Base-by-base conservation (phyloP, 2,329 filamentous ascomycete genomes). In the Chrysoporthe deuterocubensis region DNA sequence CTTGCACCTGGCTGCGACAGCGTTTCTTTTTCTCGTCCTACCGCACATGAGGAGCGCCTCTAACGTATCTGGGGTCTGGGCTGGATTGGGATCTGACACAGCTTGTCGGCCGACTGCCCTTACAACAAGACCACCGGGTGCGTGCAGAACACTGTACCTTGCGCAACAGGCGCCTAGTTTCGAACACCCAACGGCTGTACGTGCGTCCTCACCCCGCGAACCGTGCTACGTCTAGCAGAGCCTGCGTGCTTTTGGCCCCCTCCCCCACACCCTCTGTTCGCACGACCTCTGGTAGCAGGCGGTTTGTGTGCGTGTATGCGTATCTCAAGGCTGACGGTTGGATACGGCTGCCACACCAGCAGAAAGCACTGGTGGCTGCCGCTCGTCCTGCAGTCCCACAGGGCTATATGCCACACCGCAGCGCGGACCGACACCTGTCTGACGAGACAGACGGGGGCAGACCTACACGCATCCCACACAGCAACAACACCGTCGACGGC, bases 21-120 rank as follows among this genome's bases (percentile, higher is more conserved):
- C 18, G 44, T 44, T 48, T 40, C 37, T 9, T 40, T 40, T 7
- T 13, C 43, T 57, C 21, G 65, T 69, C 52, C 67, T 63, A 69
- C 67, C 67, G 67, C 40, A 69, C 43, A 58, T 62, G 64, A 59
- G 43, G 57, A 9, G n/a, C 42, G 42, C 46, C 57, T 54, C 58
- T 40, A 18, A 54, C 62, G 32, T 14, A 50, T 48, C 42, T 52
- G 64, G 62, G 40, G 32, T 37, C 21, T 44, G 40, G 43, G n/a
- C 44, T 48, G 40, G 46, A 46, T 42, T 18, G 46, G 42, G 48
- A 52, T 52, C 52, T 65, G n/a, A 43, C 34, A 32, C 34, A 44
- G 26, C 18, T 7, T 34, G 18, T 26, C 34, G 40, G 18, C 40
- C 13, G 26, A 26, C 48, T 8, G 8, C 48, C 43, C n/a, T 52